Base-by-base conservation (phyloP, 768 basidiomycete genomes). In the Galerina marginata region DNA sequence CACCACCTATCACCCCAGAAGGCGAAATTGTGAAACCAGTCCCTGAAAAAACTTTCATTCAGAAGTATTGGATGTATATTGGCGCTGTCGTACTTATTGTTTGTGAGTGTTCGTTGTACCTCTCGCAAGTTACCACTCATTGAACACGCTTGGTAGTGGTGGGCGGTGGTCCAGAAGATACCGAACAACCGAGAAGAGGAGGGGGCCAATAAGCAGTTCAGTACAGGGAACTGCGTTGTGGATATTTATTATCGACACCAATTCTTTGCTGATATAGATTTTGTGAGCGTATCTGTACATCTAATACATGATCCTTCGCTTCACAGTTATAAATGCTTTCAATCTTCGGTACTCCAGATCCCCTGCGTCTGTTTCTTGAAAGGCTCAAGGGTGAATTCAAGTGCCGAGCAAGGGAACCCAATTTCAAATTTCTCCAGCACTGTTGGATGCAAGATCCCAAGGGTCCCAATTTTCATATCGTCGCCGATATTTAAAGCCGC, bases 301-400 rank as follows among this genome's bases (percentile, higher is more conserved):
- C 63, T 59, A 59, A 62, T 69, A 70, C 70, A 68, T 58, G 57
- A 53, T 61, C 45, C 49, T 56, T 61, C 40, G 47, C 23, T 55
- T 37, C 36, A 44, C 40, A 58, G 23, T 44, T 54, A 49, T 58
- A 29, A 37, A 57, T 52, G 51, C 39, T 59, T 66, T 70, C 74
- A 80, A 60, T 84, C 80, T 5, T 82, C 81, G 58, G 83, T 83
- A 49, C 82, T 85, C 84, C 84, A 86, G 59, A 83, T 75, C 68
- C 77, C 79, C 44, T 82, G 78, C 78, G 81, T 81, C 65, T 83
- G 80, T 75, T 89, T 92, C 79, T 91, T 88, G 83, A 99, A 94
- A n/a, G 92, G 92, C 75, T 98, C 96, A 46, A 98, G 81, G 33
- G 89, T 90, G 74, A 99, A 95, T 81, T 99, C 96, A 57, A 99